These are phyloP conservation scores for Geotrichum histeridarum DNA, from an alignment of 1,139 yeast species.

Conservation along the genomic window DNA sequence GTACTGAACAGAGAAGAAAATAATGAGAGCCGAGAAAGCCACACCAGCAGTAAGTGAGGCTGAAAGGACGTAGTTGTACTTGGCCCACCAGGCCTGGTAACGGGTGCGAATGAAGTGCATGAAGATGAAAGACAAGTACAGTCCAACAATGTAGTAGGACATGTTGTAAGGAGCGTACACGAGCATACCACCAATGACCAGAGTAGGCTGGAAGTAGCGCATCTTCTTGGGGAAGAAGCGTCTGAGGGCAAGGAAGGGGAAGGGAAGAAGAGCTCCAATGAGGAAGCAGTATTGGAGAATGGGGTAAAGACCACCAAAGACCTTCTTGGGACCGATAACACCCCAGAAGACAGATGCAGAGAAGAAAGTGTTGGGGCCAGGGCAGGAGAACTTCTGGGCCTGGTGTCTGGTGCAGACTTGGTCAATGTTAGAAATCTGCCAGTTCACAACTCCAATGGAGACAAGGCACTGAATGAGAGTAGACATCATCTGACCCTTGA, in stretches of 20 bases:
- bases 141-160: conserved; percentile 48
- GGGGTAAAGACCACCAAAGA: conserved; percentile 47
- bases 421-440: conserved; percentile 46
- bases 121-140: conserved; percentile 48
- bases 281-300: conserved; percentile 47
- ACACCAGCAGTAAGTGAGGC: conserved; percentile 56
- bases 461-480: conserved; percentile 39
- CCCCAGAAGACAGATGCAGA: conserved; percentile 51
- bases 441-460: conserved; percentile 50
- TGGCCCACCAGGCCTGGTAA: conserved; percentile 56
- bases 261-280: conserved; percentile 46
- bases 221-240: conserved; percentile 28
- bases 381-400: conserved; percentile 34
- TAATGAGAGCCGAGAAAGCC: conserved; percentile 38
- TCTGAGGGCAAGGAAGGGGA: conserved; percentile 40
- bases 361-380: conserved; percentile 35
- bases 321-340: conserved; percentile 55
- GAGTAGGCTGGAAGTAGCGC: conserved; percentile 44
- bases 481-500: conserved; percentile 53
- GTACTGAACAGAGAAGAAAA: conserved; percentile 41
- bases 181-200: conserved; percentile 45
- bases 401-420: conserved; percentile 47
- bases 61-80: conserved; percentile 55
- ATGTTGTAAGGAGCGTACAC: conserved; percentile 48
- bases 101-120: conserved; percentile 50